Evolutionary conservation across 768 basidiomycete species (phyloP).

Genomic region (Naganishia friedmannii): DNA sequence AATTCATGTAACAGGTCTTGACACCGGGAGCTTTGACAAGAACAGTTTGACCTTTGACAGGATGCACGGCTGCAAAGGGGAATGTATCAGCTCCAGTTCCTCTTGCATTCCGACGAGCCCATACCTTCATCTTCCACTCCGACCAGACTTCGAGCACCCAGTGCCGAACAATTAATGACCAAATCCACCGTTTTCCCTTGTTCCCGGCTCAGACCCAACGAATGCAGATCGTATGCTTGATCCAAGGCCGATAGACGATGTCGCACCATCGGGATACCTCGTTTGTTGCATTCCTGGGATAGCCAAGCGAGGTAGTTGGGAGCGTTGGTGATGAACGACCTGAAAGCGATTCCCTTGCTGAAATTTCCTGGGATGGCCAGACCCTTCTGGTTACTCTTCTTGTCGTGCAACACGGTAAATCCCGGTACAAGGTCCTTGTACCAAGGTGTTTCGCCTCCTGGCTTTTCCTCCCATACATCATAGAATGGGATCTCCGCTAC

Average conservation of each 20-base stretch:
- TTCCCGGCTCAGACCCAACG: slow-evolving; percentile 8
- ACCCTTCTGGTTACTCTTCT: slow-evolving; percentile 9
- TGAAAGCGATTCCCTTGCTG: slow-evolving; percentile 55
- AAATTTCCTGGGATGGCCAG: slow-evolving; percentile 15
- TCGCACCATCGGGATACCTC: slow-evolving; percentile 57
- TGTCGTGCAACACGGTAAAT: slow-evolving; percentile 34
- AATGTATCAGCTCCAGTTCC: background rate
- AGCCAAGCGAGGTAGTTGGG: slow-evolving; percentile 60
- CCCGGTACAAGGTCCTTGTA: slow-evolving; percentile 38
- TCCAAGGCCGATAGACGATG: slow-evolving; percentile 56
- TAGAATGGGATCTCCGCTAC: slow-evolving; percentile 38
- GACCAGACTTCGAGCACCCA: slow-evolving; percentile 68
- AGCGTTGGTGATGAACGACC: slow-evolving; percentile 59
- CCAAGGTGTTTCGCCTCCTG: slow-evolving; percentile 35
- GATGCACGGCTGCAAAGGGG: slow-evolving; percentile 56
- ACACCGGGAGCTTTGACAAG: slow-evolving; percentile 68
- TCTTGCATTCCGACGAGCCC: background rate
- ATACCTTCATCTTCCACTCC: slow-evolving; percentile 69
- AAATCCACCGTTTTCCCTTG: slow-evolving; percentile 50
- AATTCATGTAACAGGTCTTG: slow-evolving; percentile 51
- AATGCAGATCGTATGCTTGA: slow-evolving; percentile 55
- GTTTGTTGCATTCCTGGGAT: slow-evolving; percentile 52
- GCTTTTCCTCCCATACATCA: slow-evolving; percentile 36
- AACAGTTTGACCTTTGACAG: slow-evolving; percentile 80
- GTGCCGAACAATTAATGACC: slow-evolving; percentile 62